Conservation (phyloP, 257 asterid genomes). For the Forsythia viridissima region DNA sequence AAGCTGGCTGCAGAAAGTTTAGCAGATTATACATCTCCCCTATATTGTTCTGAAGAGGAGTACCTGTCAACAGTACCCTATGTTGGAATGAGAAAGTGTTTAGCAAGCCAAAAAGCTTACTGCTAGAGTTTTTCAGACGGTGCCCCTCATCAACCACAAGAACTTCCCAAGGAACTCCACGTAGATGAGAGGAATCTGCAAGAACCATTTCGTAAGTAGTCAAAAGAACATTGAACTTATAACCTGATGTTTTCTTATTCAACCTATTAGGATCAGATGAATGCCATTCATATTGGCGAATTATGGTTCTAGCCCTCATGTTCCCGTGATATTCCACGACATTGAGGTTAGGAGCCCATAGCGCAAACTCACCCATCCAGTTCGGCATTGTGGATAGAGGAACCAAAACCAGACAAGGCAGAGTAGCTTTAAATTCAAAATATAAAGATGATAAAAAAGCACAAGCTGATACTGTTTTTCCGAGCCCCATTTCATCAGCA, state of each 20-base stretch:
- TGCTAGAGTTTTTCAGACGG: constrained; percentile 83
- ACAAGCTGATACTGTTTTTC: constrained; percentile 94
- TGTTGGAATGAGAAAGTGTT: constrained; percentile 92
- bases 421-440: constrained; percentile 73
- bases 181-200: constrained; percentile 77
- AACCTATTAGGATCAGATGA: constrained; percentile 46
- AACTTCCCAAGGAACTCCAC: constrained; percentile 98
- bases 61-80: constrained; percentile 89
- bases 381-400: constrained; percentile 99
- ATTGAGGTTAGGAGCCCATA: constrained; percentile 95
- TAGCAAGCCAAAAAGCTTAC: constrained; percentile 87
- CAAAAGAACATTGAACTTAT: constrained; percentile 85
- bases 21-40: constrained; percentile 98
- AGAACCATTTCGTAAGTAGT: constrained; percentile 98
- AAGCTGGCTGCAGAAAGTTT: constrained; percentile 83
- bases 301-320: constrained; percentile 70
- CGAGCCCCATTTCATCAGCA: constrained; percentile 99
- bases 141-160: constrained; percentile 99
- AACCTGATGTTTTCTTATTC: constrained; percentile 57
- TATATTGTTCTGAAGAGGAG: constrained; percentile 97
- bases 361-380: constrained; percentile 95
- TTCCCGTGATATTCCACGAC: constrained; percentile 97
- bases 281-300: constrained; percentile 97
- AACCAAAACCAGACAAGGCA: constrained; percentile 93
- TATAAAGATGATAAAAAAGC: constrained; percentile 86